Base-by-base conservation (phyloP, 352 stramenopile genomes). In the Phytophthora citrophthora region DNA sequence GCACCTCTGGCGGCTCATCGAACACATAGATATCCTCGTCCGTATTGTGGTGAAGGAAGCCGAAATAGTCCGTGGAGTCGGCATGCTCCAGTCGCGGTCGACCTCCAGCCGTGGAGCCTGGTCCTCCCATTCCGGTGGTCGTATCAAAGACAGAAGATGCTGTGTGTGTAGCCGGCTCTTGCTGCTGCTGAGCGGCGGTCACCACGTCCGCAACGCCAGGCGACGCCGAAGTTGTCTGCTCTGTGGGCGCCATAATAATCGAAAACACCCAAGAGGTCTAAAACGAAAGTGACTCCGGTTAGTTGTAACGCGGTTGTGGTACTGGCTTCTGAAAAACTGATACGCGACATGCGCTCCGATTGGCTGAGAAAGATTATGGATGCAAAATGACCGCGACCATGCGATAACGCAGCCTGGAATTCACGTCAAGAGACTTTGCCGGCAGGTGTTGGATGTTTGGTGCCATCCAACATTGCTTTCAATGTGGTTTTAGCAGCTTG, bases 1-100 rank as follows among this genome's bases (percentile, higher is more conserved):
- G 71, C n/a, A 94, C 67, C 23, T 76, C 60, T 0, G 85, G 85
- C 27, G 83, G 58, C 47, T 92, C 81, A 5, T 90, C 74, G 69
- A 94, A 94, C 64, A 94, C 81, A 40, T 85, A 72, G 40, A 94
- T 87, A 62, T 94, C 77, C 11, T 78, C 76, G 54, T 90, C 83
- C 11, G 73, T 49, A 51, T 89, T 74, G 59, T 74, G 72, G 52
- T 84, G 76, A 32, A 88, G 76, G 62, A 84, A 82, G 24, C 67
- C 64, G 45, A 81, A 83, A 45, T 83, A 68, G 54, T 83, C 68
- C 18, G 47, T 61, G 32, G 70, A 70, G 39, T 74, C 65, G 18
- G 55, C 47, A 5, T 49, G 66, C 39, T 46, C 62, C 6, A 67
- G 26, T 23, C 63, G 68, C 45, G 41, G 62, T 23, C 55, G 64